Evolutionary conservation across 768 basidiomycete genomes (phyloP).

Genomic region (Agaricus bisporus): DNA sequence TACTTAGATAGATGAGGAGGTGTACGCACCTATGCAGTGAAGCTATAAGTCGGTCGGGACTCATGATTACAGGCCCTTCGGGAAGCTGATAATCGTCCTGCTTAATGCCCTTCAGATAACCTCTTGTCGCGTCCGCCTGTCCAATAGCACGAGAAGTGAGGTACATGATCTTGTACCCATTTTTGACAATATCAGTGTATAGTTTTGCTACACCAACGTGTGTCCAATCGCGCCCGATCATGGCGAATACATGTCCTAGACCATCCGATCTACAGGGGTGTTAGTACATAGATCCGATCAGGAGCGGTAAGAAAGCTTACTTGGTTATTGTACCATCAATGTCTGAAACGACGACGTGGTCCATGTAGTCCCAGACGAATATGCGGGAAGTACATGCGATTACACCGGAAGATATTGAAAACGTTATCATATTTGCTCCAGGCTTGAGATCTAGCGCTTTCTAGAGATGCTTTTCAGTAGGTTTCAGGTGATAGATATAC

Average conservation of each 20-base stretch:
- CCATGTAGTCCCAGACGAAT: conserved; percentile 93
- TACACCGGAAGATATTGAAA: conserved; percentile 81
- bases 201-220: conserved; percentile 95
- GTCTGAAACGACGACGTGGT: conserved; percentile 89
- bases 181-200: conserved; percentile 91
- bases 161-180: conserved; percentile 98
- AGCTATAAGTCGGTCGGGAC: conserved; percentile 91
- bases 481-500: not conserved
- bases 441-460: conserved; percentile 80
- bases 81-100: conserved; percentile 97
- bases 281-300: not conserved
- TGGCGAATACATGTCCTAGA: conserved; percentile 92
- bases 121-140: conserved; percentile 93
- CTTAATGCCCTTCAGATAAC: conserved; percentile 90
- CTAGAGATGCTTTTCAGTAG: conserved; percentile 31
- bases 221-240: conserved; percentile 98
- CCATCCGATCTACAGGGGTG: conserved; percentile 73
- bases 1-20: not conserved
- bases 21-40: conserved; percentile 79
- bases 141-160: conserved; percentile 96
- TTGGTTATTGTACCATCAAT: conserved; percentile 99
- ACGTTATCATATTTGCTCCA: conserved; percentile 89
- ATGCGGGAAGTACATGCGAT: conserved; percentile 88
- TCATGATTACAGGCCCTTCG: conserved; percentile 98
- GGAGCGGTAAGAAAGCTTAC: conserved; percentile 34